These are phyloP conservation scores for Avena eriantha DNA, from an alignment of 176 grass and related monocot genomes.

Conservation along the genomic window DNA sequence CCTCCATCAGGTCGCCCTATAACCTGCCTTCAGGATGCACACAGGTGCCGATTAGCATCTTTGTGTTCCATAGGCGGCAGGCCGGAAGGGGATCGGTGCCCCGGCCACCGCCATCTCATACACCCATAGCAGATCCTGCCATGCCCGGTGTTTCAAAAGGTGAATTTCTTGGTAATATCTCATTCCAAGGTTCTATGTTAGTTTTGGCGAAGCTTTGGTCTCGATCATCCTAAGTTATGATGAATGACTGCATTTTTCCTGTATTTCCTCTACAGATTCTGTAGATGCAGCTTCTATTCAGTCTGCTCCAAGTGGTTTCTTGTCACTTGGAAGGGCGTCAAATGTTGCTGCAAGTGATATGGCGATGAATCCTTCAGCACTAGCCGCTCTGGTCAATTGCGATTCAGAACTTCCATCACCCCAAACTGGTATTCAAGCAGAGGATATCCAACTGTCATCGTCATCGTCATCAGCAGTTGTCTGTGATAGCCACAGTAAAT, in stretches of 20 bases:
- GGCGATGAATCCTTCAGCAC: conserved; percentile 25
- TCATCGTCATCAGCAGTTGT: not conserved
- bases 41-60: conserved; percentile 54
- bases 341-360: conserved; percentile 9
- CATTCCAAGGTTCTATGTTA: conserved; percentile 7
- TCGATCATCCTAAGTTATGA: conserved; percentile 14
- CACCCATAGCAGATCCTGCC: conserved; percentile 22
- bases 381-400: conserved; percentile 33
- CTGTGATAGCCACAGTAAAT: conserved; percentile 9
- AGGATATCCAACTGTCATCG: conserved; percentile 19
- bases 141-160: conserved; percentile 33
- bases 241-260: conserved; percentile 21
- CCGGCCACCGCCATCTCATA: not conserved
- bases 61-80: conserved; percentile 49
- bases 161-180: conserved; percentile 36
- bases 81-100: conserved; percentile 22
- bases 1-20: conserved; percentile 30
- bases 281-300: conserved; percentile 38
- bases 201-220: not conserved
- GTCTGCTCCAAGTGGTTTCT: conserved; percentile 40
- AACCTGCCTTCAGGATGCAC: conserved; percentile 46
- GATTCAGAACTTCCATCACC: conserved; percentile 29
- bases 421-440: conserved; percentile 19
- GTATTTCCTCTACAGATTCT: conserved; percentile 14
- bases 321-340: conserved; percentile 43